phyloP scores from a whole-genome alignment of 2,329 filamentous ascomycete genomes.

The Aurifilum marmelostoma region DNA sequence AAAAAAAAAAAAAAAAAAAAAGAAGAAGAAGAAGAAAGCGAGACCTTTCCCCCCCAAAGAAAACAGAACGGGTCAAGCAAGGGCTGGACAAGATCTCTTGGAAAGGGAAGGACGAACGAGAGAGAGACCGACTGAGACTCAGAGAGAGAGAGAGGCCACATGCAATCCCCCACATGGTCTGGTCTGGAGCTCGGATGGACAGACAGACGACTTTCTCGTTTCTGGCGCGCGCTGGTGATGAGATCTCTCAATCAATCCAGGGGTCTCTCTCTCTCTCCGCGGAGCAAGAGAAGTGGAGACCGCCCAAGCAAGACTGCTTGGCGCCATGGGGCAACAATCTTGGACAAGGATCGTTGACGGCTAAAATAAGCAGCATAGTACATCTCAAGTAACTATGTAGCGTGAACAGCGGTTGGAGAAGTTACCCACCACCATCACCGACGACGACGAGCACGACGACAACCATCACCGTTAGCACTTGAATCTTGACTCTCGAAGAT shows the following conservation, averaged over 20 bases:
- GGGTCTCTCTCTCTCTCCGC: background rate
- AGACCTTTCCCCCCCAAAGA: too few relatives aligned
- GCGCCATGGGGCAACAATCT: background rate
- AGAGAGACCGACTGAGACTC: too few relatives aligned
- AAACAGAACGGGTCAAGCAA: background rate
- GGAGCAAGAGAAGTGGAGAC: slow-evolving; percentile 1
- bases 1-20: background rate
- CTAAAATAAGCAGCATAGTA: background rate
- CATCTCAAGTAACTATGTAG: background rate
- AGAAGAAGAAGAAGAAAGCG: background rate
- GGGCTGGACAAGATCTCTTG: background rate
- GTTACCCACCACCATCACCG: too few relatives aligned
- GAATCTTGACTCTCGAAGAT: background rate
- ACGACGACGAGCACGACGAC: background rate
- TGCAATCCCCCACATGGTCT: background rate
- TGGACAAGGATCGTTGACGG: background rate
- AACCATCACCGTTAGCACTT: background rate
- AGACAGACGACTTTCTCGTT: background rate
- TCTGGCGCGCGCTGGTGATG: background rate
- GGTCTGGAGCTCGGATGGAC: slow-evolving; percentile 3
- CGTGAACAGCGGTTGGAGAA: background rate
- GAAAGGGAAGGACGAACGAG: too few relatives aligned
- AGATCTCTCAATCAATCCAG: slow-evolving; percentile 3
- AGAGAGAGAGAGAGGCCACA: background rate
- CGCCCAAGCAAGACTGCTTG: background rate